Evolutionary conservation across 164 flowering plant species (phyloP).

Genomic region (Taxillus chinensis): DNA sequence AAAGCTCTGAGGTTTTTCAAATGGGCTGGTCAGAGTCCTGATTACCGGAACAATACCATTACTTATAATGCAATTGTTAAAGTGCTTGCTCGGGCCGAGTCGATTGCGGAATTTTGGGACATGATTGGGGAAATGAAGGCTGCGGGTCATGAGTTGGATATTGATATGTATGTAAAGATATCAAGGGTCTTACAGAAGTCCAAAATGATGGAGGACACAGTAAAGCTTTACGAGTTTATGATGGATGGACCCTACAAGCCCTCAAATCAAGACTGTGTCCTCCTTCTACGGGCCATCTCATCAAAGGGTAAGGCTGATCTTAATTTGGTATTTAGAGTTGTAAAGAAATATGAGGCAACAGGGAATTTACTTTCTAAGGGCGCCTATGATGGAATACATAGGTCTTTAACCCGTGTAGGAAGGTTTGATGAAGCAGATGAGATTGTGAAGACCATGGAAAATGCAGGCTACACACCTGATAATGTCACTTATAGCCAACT

Average conservation of each 20-base stretch:
- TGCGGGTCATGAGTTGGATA: conserved; percentile 59
- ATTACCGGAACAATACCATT: conserved; percentile 42
- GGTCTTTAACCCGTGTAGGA: conserved; percentile 58
- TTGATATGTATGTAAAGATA: conserved; percentile 69
- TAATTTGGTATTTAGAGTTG: conserved; percentile 58
- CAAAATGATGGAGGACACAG: conserved; percentile 68
- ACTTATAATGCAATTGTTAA: conserved; percentile 72
- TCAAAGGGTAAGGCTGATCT: conserved; percentile 26
- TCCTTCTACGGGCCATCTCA: conserved; percentile 45
- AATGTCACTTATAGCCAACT: conserved; percentile 75
- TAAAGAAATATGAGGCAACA: conserved; percentile 40
- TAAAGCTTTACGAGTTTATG: conserved; percentile 83
- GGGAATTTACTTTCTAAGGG: conserved; percentile 56
- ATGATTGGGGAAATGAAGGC: conserved; percentile 59
- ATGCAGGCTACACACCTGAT: conserved; percentile 70
- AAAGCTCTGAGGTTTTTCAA: conserved; percentile 57
- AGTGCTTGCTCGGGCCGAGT: conserved; percentile 51
- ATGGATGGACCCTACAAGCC: conserved; percentile 82
- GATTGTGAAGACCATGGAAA: conserved; percentile 49
- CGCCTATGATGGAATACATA: conserved; percentile 70
- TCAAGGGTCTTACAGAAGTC: conserved; percentile 57
- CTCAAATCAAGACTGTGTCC: conserved; percentile 37
- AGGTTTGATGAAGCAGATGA: conserved; percentile 72
- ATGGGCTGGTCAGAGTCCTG: conserved; percentile 34
- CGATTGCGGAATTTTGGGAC: conserved; percentile 60